Evolutionary conservation across 2,329 filamentous ascomycete genomes (phyloP).

Genomic region (Botrytis paeoniae): DNA sequence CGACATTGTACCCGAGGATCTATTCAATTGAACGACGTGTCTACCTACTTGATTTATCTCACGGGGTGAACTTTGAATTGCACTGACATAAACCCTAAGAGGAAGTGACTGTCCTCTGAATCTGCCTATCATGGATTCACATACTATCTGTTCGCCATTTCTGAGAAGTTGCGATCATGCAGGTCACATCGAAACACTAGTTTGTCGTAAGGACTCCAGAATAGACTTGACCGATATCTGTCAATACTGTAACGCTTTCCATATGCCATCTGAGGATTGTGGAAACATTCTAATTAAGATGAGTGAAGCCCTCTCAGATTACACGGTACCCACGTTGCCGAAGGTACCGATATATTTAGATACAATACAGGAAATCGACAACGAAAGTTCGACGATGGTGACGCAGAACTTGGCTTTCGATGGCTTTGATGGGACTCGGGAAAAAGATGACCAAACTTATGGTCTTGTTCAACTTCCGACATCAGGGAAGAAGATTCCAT

Average conservation of each 20-base stretch:
- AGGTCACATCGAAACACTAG: background rate
- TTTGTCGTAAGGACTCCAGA: background rate
- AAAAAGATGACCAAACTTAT: background rate
- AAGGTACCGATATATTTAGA: background rate
- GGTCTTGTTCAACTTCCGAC: background rate
- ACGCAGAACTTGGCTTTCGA: background rate
- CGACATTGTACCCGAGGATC: background rate
- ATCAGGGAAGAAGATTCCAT: background rate
- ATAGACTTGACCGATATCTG: background rate
- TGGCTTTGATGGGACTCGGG: constrained; percentile 4
- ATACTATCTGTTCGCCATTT: background rate
- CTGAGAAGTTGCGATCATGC: background rate
- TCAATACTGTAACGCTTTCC: background rate
- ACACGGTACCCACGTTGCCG: background rate
- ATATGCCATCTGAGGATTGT: background rate
- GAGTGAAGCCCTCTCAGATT: background rate
- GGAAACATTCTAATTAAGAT: background rate
- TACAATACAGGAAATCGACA: background rate
- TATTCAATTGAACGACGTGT: background rate
- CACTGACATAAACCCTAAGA: background rate
- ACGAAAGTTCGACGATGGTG: background rate
- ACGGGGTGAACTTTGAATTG: background rate
- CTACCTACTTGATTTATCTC: background rate
- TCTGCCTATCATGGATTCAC: constrained; percentile 2
- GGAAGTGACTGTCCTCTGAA: background rate